Evolutionary conservation across 2,329 filamentous ascomycete genomes (phyloP).

Genomic region (Xylaria sp.): DNA sequence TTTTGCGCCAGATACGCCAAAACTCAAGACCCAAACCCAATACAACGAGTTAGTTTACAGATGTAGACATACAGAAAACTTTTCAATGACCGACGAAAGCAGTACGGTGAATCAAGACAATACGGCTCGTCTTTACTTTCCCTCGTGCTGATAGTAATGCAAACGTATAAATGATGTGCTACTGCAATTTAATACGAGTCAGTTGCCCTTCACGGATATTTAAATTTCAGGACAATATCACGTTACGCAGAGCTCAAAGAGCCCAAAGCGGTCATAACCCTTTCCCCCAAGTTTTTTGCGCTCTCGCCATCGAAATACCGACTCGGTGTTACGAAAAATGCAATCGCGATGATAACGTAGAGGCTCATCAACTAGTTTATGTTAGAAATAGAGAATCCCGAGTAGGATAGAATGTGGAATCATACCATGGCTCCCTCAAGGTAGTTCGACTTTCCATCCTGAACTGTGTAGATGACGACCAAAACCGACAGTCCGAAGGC

Average conservation of each 20-base stretch:
- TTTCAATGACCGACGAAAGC: constrained; percentile 14
- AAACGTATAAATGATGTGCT: neutral
- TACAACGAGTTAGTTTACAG: constrained; percentile 26
- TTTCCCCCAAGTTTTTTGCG: constrained; percentile 9
- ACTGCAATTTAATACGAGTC: neutral
- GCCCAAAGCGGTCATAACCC: constrained; percentile 14
- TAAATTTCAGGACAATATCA: neutral
- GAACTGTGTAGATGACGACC: constrained; percentile 80
- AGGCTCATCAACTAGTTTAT: constrained; percentile 57
- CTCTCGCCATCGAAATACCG: constrained; percentile 58
- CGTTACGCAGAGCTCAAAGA: constrained; percentile 21
- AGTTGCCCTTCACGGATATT: neutral
- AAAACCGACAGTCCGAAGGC: constrained; percentile 80
- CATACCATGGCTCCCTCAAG: constrained; percentile 80
- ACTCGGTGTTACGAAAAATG: constrained; percentile 67
- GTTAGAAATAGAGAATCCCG: constrained; percentile 35
- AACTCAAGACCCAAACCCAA: neutral
- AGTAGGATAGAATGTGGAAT: neutral
- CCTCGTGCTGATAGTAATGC: neutral
- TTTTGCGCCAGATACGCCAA: constrained; percentile 8
- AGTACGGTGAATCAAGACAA: neutral
- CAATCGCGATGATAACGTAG: constrained; percentile 70
- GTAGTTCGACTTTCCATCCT: constrained; percentile 87
- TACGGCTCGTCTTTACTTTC: neutral
- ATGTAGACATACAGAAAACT: constrained; percentile 34